Evolutionary conservation across 768 basidiomycete species (phyloP), one percentile per base, ranked within the genome.

Genomic region (Hirschioporus abietinus): DNA sequence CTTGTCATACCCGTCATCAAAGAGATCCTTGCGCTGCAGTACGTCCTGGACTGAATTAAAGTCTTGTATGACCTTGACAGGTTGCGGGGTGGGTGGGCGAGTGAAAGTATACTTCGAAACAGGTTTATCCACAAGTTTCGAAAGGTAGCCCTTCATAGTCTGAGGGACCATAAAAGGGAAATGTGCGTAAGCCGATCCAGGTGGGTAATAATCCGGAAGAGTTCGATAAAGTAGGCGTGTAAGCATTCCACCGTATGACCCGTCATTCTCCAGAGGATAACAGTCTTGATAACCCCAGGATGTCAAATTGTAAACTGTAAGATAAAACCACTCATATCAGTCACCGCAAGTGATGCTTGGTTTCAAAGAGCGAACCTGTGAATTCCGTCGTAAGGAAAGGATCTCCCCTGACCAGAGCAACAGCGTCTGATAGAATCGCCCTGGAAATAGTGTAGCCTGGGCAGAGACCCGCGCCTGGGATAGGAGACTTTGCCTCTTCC

Each of bases 391-490:
- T 93, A 69, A 91, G 76, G 78, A 90, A 93, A 6, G 90, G 85
- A 73, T 95, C 93, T 7, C 93, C 92, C 35, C 92, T 85, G 34
- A 84, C 86, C 66, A 94, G 79, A 68, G 82, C 86, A 36, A 93
- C 88, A 1, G 91, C 92, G 73, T 93, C 91, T 12, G 88, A 82
- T 17, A 95, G 80, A 69, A 95, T 94, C n/a, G 91, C 90, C 59
- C 93, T 82, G 7, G 91, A 91, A 69, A 92, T 89, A 5, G 93
- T 93, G 77, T 87, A 93, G 27, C 91, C 90, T 5, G 91, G 91
- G 74, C 91, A 93, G 5, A 93, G 73, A 12, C 92, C 92, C 7
- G 90, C 87, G 7, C 91, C 93, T 0, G 86, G 83, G 25, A 81
- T 80, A 7, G 87, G 83, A 1, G 71, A 68, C 72, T 93, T 93